Conservation (phyloP, 441 rosid genomes). For the Syzygium malaccense region DNA sequence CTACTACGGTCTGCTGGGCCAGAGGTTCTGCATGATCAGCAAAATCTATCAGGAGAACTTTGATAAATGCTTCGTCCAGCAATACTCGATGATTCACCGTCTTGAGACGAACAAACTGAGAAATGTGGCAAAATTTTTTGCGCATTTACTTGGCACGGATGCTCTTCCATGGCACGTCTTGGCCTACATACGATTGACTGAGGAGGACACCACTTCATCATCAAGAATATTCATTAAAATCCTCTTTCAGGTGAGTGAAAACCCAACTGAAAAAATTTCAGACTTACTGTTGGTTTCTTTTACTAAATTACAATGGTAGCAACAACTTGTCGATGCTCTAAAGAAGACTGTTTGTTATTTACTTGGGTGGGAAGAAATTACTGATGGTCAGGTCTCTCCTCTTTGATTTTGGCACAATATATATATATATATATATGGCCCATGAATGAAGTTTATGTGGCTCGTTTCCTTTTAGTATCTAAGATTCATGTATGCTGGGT, state of each 20-base stretch:
- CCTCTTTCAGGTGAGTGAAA: constrained; percentile 70
- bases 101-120: constrained; percentile 76
- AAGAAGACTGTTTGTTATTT: not conserved
- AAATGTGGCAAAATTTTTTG: constrained; percentile 81
- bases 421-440: not conserved
- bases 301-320: not conserved
- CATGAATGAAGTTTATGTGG: not conserved
- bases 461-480: not conserved
- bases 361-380: not conserved
- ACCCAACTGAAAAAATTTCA: not conserved
- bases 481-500: not conserved
- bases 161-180: constrained; percentile 89
- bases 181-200: constrained; percentile 67
- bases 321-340: not conserved
- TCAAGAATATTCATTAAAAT: constrained; percentile 88
- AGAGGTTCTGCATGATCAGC: constrained; percentile 85
- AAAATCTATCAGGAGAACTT: constrained; percentile 79
- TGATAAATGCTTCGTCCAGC: constrained; percentile 78
- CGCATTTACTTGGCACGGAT: constrained; percentile 77
- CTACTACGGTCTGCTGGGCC: constrained; percentile 79
- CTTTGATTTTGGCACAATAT: not conserved
- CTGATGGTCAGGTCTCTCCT: not conserved
- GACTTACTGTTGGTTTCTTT: not conserved
- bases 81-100: constrained; percentile 85
- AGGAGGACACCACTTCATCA: constrained; percentile 88